These are phyloP conservation scores for Conticribra guillardii DNA, from an alignment of 108 stramenopile genomes.

Conservation along the genomic window DNA sequence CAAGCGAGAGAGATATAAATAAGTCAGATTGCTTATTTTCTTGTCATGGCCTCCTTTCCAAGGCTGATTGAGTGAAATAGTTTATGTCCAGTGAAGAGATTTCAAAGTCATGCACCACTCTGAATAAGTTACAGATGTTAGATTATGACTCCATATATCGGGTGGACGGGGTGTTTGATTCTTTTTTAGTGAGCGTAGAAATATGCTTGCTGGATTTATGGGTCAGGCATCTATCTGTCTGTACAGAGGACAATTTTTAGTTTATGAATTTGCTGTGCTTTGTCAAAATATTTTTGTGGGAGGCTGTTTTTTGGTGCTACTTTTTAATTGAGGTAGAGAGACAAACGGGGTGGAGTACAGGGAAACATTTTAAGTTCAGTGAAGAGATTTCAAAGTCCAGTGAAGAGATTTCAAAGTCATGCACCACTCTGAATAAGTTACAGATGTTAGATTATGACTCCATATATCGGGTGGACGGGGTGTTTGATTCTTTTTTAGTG, in stretches of 20 bases:
- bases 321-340: too few species aligned
- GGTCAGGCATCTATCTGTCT: slow-evolving; percentile 34
- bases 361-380: slow-evolving; percentile 43
- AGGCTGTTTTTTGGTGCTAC: too few species aligned
- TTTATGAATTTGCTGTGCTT: neutral
- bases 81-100: slow-evolving; percentile 70
- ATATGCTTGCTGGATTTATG: slow-evolving; percentile 56
- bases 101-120: slow-evolving; percentile 92
- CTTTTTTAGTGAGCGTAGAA: slow-evolving; percentile 56
- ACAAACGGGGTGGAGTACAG: too few species aligned
- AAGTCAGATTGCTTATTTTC: too few species aligned
- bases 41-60: too few species aligned
- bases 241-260: slow-evolving; percentile 55
- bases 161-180: slow-evolving; percentile 30
- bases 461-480: slow-evolving; percentile 43
- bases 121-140: slow-evolving; percentile 78
- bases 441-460: slow-evolving; percentile 87
- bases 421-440: slow-evolving; percentile 92
- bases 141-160: slow-evolving; percentile 78
- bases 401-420: slow-evolving; percentile 81
- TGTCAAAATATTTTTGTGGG: too few species aligned
- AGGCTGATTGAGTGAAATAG: neutral
- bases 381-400: slow-evolving; percentile 71
- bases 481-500: slow-evolving; percentile 20
- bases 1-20: too few species aligned